Conservation (phyloP, 768 basidiomycete species). For the Boletales sp. region DNA sequence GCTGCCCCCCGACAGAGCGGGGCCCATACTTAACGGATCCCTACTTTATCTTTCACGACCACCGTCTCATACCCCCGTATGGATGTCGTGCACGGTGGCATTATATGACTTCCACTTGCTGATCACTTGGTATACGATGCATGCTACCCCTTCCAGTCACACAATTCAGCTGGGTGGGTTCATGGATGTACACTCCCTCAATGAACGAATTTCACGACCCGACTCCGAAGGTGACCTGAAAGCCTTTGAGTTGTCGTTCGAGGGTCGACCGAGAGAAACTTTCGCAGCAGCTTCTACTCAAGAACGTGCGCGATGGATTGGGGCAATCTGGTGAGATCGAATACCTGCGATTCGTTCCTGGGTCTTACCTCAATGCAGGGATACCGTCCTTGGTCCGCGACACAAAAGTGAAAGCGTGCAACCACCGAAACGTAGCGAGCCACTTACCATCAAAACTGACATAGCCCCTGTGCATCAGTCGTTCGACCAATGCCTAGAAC, state of each 20-base stretch:
- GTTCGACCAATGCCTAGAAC: not conserved
- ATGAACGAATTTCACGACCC: conserved; percentile 45
- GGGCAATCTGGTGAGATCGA: conserved; percentile 60
- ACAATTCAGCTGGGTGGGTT: conserved; percentile 50
- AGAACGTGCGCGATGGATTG: conserved; percentile 71
- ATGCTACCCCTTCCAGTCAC: conserved; percentile 40
- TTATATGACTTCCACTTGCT: conserved; percentile 41
- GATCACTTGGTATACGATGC: conserved; percentile 44
- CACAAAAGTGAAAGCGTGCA: conserved; percentile 12
- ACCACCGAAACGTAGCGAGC: not conserved
- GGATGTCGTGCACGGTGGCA: conserved; percentile 45
- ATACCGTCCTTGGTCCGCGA: conserved; percentile 47
- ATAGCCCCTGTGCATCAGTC: not conserved
- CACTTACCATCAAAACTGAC: conserved; percentile 18
- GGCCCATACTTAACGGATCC: conserved; percentile 16
- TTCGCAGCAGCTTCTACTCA: conserved; percentile 60
- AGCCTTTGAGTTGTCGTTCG: conserved; percentile 64
- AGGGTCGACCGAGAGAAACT: conserved; percentile 47
- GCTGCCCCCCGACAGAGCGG: not conserved
- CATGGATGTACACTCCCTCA: conserved; percentile 61
- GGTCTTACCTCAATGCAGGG: conserved; percentile 39
- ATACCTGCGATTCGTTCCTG: not conserved
- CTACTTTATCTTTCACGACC: conserved; percentile 48
- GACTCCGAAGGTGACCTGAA: conserved; percentile 42
- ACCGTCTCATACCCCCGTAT: conserved; percentile 36